Evolutionary conservation across 164 flowering plant species (phyloP).

Genomic region (Taxillus chinensis): DNA sequence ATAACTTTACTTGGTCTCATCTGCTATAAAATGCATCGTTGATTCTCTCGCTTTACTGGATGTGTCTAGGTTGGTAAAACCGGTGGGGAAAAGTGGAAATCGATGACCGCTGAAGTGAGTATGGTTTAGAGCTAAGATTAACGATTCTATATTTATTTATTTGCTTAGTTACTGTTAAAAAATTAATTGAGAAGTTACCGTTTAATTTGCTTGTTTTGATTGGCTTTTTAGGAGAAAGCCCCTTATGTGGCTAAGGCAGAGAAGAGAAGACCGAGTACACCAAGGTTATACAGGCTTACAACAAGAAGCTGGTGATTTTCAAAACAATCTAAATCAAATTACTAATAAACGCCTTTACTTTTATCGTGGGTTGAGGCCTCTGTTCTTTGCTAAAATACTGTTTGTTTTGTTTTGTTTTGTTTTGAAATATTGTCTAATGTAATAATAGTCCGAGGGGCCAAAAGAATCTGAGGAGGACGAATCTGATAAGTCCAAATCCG

Average conservation of each 20-base stretch:
- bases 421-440: no score
- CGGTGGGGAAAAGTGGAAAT: conserved; percentile 2
- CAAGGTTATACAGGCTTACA: not conserved
- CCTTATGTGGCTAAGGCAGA: conserved; percentile 2
- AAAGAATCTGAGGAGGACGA: conserved; percentile 1
- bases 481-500: conserved; percentile 1
- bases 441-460: not conserved
- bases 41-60: not conserved
- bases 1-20: no score
- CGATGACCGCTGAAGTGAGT: not conserved
- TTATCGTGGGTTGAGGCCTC: no score
- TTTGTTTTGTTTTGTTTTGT: no score
- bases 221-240: not conserved
- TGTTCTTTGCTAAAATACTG: no score
- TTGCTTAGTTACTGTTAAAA: no score
- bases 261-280: not conserved
- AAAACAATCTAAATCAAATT: no score
- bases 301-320: not conserved
- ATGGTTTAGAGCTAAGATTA: not conserved
- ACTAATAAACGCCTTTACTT: no score
- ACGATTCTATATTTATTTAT: not conserved
- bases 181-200: no score
- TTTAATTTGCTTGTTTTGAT: no score
- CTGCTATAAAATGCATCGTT: no score
- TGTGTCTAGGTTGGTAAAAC: not conserved